These are phyloP conservation scores for Colletotrichum caudatum DNA, from an alignment of 2,329 filamentous ascomycete species.

Conservation along the genomic window DNA sequence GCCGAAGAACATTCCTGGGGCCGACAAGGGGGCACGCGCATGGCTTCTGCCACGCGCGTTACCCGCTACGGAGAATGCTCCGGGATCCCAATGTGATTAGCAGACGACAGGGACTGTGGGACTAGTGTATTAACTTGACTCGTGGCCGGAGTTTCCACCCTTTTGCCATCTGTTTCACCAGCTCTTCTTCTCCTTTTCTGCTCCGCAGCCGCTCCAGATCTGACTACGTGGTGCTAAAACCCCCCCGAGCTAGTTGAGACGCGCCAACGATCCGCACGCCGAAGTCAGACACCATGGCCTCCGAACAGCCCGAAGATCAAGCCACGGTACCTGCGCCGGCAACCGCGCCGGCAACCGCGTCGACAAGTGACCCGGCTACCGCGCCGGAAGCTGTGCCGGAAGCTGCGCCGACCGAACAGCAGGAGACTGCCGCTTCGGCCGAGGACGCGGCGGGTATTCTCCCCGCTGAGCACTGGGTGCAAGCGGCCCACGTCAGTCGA, in stretches of 20 bases:
- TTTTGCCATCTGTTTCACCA: background rate
- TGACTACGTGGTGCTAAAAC: background rate
- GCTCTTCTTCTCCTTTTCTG: background rate
- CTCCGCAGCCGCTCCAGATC: background rate
- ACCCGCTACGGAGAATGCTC: constrained; percentile 26
- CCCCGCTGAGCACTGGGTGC: constrained; percentile 37
- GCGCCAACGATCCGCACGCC: background rate
- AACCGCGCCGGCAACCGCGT: background rate
- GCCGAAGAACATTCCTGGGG: background rate
- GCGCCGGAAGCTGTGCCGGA: background rate
- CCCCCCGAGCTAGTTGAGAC: background rate
- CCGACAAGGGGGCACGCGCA: background rate
- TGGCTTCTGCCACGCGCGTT: constrained; percentile 18
- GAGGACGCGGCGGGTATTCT: constrained; percentile 20
- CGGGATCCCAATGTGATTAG: background rate
- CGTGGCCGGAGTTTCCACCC: constrained; percentile 14
- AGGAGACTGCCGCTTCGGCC: background rate
- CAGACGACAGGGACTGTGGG: constrained; percentile 31
- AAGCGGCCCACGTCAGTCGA: constrained; percentile 38
- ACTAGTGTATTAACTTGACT: constrained; percentile 21
- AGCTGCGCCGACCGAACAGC: background rate
- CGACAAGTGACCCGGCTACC: background rate
- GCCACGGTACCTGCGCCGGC: background rate
- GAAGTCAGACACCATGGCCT: constrained; percentile 6
- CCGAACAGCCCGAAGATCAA: constrained; percentile 22